phyloP scores from a whole-genome alignment of 306 rosid genomes.

The Cicer bijugum region DNA sequence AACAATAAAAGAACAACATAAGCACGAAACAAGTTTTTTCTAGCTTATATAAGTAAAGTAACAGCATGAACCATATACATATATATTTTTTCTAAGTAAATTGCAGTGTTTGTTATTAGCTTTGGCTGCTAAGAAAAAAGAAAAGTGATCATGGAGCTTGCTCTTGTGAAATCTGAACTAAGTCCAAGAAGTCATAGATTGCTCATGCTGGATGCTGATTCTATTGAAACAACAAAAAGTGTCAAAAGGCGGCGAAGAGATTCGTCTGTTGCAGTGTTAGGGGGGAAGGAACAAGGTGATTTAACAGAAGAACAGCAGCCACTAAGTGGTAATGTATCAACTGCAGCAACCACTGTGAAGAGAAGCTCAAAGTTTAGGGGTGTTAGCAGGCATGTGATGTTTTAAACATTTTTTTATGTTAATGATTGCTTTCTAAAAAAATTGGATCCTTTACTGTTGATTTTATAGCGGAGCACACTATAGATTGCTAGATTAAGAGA shows the following conservation, averaged over 20 bases:
- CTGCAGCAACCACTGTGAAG: constrained; percentile 60
- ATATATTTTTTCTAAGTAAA: constrained; percentile 33
- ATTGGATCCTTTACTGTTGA: too few species aligned
- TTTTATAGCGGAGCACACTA: too few species aligned
- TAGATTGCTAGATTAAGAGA: too few species aligned
- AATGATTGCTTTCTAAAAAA: not conserved
- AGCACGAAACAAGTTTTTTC: constrained; percentile 44
- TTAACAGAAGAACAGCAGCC: constrained; percentile 41
- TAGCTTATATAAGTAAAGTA: constrained; percentile 31
- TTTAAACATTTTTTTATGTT: not conserved
- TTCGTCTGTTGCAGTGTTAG: constrained; percentile 37
- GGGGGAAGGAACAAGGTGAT: constrained; percentile 44
- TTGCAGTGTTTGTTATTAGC: constrained; percentile 12
- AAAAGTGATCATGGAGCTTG: constrained; percentile 54
- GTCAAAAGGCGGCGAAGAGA: constrained; percentile 62
- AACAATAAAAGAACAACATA: constrained; percentile 41
- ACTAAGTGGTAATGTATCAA: constrained; percentile 45
- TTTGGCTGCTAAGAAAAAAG: not conserved
- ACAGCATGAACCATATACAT: constrained; percentile 12
- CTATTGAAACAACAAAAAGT: constrained; percentile 41
- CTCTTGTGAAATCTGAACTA: constrained; percentile 52
- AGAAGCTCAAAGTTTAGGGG: constrained; percentile 86
- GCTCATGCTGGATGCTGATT: constrained; percentile 51
- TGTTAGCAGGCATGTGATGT: constrained; percentile 65
- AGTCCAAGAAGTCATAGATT: constrained; percentile 48